Percentiles rank a stretch among this genome's conserved stretches.
Evolutionary conservation across 805 yeast species (phyloP).

Genomic region (Torulaspora quercuum): DNA sequence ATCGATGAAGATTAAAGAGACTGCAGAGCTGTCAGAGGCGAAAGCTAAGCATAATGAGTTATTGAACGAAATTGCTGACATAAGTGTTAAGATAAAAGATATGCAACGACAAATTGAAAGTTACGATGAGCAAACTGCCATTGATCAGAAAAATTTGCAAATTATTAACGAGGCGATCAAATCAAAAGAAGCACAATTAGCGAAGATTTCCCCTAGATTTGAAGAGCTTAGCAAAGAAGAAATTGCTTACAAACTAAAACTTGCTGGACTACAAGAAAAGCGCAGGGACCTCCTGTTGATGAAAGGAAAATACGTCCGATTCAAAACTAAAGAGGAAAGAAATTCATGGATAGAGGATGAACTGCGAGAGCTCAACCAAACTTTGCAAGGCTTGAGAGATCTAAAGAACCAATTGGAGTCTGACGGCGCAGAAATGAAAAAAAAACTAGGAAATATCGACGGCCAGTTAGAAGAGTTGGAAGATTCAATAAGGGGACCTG

Average conservation of each 20-base stretch:
- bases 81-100: conserved; percentile 46
- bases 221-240: conserved; percentile 43
- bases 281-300: conserved; percentile 66
- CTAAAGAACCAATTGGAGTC: conserved; percentile 21
- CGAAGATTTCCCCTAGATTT: conserved; percentile 42
- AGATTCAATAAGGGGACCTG: conserved; percentile 39
- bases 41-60: conserved; percentile 49
- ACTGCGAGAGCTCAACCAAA: conserved; percentile 38
- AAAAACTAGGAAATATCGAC: conserved; percentile 26
- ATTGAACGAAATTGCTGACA: conserved; percentile 47
- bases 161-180: conserved; percentile 34
- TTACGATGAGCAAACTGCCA: conserved; percentile 34
- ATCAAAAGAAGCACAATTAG: conserved; percentile 40
- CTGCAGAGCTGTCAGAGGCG: conserved; percentile 55
- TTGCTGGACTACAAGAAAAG: conserved; percentile 44
- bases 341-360: conserved; percentile 63
- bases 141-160: conserved; percentile 27
- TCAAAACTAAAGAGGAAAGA: conserved; percentile 53
- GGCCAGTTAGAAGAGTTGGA: conserved; percentile 36
- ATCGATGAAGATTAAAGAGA: conserved; percentile 45
- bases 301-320: conserved; percentile 64
- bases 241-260: conserved; percentile 36
- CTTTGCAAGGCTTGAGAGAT: conserved; percentile 30
- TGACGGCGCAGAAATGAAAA: conserved; percentile 17
- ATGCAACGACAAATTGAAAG: conserved; percentile 38